Base-by-base conservation (phyloP, 441 rosid species). In the Adansonia gregorii region DNA sequence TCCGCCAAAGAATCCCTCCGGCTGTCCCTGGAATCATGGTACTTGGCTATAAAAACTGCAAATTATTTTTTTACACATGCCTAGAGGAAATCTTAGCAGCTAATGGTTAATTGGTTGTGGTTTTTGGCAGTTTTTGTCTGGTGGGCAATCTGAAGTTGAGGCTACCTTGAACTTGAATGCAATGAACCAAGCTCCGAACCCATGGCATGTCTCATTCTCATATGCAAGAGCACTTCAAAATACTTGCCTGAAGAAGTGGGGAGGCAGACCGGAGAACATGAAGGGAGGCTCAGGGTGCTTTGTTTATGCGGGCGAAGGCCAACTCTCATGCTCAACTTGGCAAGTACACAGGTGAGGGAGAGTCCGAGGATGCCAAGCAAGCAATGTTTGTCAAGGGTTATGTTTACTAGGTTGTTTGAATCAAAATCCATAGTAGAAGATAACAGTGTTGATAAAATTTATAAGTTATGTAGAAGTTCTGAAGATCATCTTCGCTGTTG, bases 321-420 rank as follows among this genome's bases (percentile, higher is more conserved):
- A 93, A 95, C 87, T 95, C 98, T n/a, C 82, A 88, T n/a, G 96
- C 96, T 81, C 98, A 90, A 94, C 94, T 92, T 1, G 95, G 95
- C n/a, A 92, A 92, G 76, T 91, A 93, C 93, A 89, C 90, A 0
- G 91, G 92, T 0, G 93, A 93, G 80, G 96, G 94, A n/a, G 98
- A 93, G 84, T 89, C 97, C 0, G 98, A 95, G 67, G 98, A 92
- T 31, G 99, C 98, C 80, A 95, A 93, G 87, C 80, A 89, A 81
- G 95, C 91, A 46, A 88, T 90, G 98, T 89, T 91, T 54, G 94
- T 92, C 77, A 87, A 94, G 89, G 94, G 92, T 68, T 94, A 95
- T 67, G 84, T 79, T 69, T 95, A 93, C 85, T 91, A 83, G 83
- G 80, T 35, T 59, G 70, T 60, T 71, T 20, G 58, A 67, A 59